Evolutionary conservation across 2,329 filamentous ascomycete species (phyloP).

Genomic region (Peltaster fructicola): DNA sequence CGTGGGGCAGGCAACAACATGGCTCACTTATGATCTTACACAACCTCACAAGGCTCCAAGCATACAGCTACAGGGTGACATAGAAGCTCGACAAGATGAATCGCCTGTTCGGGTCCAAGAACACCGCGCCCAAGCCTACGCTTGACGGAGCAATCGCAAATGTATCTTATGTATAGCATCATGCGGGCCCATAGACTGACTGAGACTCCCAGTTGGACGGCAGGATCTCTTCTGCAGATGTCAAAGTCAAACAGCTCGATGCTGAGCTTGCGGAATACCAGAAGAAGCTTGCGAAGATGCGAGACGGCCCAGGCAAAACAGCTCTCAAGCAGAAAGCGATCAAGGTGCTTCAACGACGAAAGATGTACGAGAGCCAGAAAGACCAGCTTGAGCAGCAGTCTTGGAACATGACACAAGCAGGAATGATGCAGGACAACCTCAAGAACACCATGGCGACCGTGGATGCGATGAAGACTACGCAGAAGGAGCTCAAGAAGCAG

Average conservation of each 20-base stretch:
- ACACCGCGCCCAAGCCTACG: conserved; percentile 73
- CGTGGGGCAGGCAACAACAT: too few species aligned
- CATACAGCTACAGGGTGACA: too few species aligned
- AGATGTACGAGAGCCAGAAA: conserved; percentile 84
- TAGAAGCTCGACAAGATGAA: too few species aligned
- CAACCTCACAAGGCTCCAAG: not conserved
- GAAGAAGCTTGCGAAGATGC: conserved; percentile 75
- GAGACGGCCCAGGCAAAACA: conserved; percentile 82
- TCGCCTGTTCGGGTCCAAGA: conserved; percentile 81
- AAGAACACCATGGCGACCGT: conserved; percentile 98
- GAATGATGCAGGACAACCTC: conserved; percentile 96
- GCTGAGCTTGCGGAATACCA: conserved; percentile 81
- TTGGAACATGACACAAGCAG: conserved; percentile 98
- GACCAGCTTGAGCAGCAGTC: conserved; percentile 87
- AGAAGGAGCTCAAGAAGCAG: conserved; percentile 79
- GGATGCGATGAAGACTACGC: conserved; percentile 92
- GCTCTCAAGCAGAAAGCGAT: conserved; percentile 88
- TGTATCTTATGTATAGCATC: conserved; percentile 30
- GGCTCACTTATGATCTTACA: too few species aligned
- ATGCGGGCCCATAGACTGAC: conserved; percentile 1
- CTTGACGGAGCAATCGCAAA: conserved; percentile 68
- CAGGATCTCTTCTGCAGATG: conserved; percentile 72
- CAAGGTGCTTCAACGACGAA: conserved; percentile 82
- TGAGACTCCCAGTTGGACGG: conserved; percentile 46
- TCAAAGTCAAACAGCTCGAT: conserved; percentile 84